phyloP scores from a whole-genome alignment of 2,329 filamentous ascomycete genomes.

The Iodosphaeria phyllophila region DNA sequence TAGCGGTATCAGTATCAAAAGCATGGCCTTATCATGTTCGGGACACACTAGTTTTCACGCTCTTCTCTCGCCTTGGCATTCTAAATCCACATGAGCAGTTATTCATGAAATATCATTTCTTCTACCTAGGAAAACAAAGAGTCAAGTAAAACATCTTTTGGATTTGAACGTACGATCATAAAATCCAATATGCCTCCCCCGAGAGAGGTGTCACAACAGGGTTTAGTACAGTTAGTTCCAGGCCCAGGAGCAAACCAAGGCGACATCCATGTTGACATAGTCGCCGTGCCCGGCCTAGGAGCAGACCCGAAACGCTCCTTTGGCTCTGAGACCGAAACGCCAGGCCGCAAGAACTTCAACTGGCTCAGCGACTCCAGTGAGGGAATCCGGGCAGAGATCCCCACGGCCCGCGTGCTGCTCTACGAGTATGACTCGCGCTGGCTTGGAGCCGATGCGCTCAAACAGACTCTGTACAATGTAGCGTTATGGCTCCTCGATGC shows the following conservation, averaged over 20 bases:
- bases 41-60: too few species aligned
- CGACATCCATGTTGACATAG: too few species aligned
- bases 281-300: conserved; percentile 21
- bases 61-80: too few species aligned
- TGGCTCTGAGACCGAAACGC: conserved; percentile 18
- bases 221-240: conserved; percentile 4
- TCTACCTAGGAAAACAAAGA: too few species aligned
- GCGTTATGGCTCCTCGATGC: conserved; percentile 17
- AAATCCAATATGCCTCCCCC: too few species aligned
- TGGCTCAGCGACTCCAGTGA: conserved; percentile 22
- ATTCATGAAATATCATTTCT: too few species aligned
- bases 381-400: conserved; percentile 19
- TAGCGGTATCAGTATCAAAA: too few species aligned
- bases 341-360: conserved; percentile 17
- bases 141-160: too few species aligned
- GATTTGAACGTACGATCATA: too few species aligned
- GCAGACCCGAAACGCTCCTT: conserved; percentile 19
- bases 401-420: conserved; percentile 18
- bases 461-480: conserved; percentile 20
- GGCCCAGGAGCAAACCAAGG: conserved; percentile 8
- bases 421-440: conserved; percentile 23
- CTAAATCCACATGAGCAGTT: too few species aligned
- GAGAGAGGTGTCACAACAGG: too few species aligned
- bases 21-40: too few species aligned
- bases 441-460: conserved; percentile 20